Conservation (phyloP, 2,329 filamentous ascomycete genomes). For the Xylaria sp. region DNA sequence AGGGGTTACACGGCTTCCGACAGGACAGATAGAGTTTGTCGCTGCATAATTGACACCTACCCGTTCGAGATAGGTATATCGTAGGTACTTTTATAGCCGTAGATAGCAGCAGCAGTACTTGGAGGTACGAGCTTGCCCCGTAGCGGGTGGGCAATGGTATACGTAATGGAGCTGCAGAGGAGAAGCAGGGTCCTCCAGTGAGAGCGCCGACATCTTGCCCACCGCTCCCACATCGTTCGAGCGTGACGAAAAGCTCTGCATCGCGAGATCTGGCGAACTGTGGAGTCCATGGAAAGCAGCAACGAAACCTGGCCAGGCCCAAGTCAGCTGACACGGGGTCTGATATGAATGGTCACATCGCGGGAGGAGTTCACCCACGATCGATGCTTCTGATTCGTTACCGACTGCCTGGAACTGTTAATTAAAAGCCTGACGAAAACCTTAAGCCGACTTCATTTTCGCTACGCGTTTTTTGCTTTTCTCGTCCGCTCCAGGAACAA, state of each 20-base stretch:
- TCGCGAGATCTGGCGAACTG: background rate
- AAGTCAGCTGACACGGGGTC: slow-evolving; percentile 17
- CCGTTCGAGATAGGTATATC: background rate
- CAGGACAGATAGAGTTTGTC: slow-evolving; percentile 2
- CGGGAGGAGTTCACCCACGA: slow-evolving; percentile 26
- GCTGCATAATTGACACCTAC: background rate
- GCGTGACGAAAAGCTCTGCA: background rate
- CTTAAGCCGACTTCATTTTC: slow-evolving; percentile 29
- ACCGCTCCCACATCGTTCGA: background rate
- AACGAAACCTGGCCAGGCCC: slow-evolving; percentile 9
- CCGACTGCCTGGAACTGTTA: slow-evolving; percentile 24
- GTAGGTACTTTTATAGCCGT: slow-evolving; percentile 12
- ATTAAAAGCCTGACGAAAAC: slow-evolving; percentile 24
- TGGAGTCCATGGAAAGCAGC: background rate
- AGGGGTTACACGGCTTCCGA: slow-evolving; percentile 17
- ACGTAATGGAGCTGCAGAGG: slow-evolving; percentile 14
- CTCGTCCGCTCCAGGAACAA: slow-evolving; percentile 1
- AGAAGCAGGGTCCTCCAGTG: slow-evolving; percentile 1
- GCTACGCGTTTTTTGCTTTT: background rate
- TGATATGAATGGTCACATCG: slow-evolving; percentile 21
- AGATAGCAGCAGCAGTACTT: background rate
- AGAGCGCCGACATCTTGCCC: slow-evolving; percentile 3
- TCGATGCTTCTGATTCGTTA: slow-evolving; percentile 30
- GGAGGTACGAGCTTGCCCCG: background rate
- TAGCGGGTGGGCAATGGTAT: slow-evolving; percentile 1